Base-by-base conservation (phyloP, 441 rosid genomes). In the Eruca vesicaria region DNA sequence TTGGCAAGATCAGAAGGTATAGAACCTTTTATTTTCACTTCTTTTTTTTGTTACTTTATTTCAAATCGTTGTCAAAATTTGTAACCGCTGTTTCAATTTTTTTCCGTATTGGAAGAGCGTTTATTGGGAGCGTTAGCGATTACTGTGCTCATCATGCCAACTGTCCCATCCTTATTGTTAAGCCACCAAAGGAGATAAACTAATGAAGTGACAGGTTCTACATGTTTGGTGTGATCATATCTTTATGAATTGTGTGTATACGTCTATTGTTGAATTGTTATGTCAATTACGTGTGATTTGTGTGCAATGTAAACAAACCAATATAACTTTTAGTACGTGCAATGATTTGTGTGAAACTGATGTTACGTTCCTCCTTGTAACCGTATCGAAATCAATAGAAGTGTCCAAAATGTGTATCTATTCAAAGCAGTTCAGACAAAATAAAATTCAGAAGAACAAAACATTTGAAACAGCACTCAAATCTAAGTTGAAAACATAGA, bases 111-210 rank as follows among this genome's bases (percentile, higher is more conserved):
- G 12, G 60, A 82, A 87, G 91, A 79, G 86, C 97, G n/a, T 80
- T 94, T 56, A 23, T 89, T 55, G 95, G 97, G 56, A 90, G 98
- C 53, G 89, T 89, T 28, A 94, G 97, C 80, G 93, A 94, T 52
- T 88, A 86, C 67, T 84, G 95, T 70, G 86, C 92, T 9, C 97
- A 86, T 70, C 89, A 88, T 57, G 92, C 88, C 5, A 68, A 82
- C 18, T 91, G 97, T 38, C 92, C 95, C 20, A 69, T 83, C 73
- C 87, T 87, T 10, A 85, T 93, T 8, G 94, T 87, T 62, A 93
- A 85, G 83, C 96, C 94, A 29, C 88, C 89, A 0, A 86, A 68
- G 74, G 81, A 78, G 70, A 21, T 55, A 16, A 56, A 29, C 66
- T 20, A 19, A 0, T 33, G 23, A 59, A 76, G 77, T 72, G 71